phyloP scores from a whole-genome alignment of 306 rosid genomes.

The Pachyrhizus erosus region DNA sequence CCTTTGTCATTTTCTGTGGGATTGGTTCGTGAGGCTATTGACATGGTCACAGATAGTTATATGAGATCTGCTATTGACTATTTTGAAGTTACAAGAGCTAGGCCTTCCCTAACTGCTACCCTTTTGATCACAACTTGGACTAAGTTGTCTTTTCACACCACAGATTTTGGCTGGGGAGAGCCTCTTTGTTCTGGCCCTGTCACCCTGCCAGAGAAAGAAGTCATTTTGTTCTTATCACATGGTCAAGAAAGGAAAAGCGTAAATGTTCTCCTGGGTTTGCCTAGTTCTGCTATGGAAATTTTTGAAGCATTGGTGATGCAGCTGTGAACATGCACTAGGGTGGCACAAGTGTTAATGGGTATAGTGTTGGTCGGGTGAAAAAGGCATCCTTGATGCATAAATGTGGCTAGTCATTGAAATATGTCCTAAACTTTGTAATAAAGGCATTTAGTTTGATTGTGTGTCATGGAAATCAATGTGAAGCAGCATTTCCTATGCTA shows the following conservation, averaged over 20 bases:
- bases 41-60: conserved; percentile 61
- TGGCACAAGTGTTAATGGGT: not conserved
- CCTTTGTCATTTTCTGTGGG: conserved; percentile 66
- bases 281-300: conserved; percentile 74
- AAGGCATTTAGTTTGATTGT: not conserved
- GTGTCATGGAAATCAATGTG: not conserved
- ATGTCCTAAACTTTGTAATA: conserved; percentile 6
- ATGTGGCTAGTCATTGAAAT: not conserved
- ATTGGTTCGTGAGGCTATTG: conserved; percentile 61
- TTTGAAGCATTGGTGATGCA: conserved; percentile 62
- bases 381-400: not conserved
- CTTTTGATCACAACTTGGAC: conserved; percentile 85
- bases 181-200: conserved; percentile 79
- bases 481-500: not conserved
- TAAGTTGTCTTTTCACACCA: conserved; percentile 65
- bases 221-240: conserved; percentile 63
- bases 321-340: conserved; percentile 25
- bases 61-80: conserved; percentile 88
- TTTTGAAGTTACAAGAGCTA: conserved; percentile 72
- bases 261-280: conserved; percentile 81
- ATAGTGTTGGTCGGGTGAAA: not conserved
- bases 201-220: conserved; percentile 76
- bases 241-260: conserved; percentile 63
- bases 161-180: conserved; percentile 89
- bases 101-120: conserved; percentile 77